Evolutionary conservation across 2,329 filamentous ascomycete genomes (phyloP).

Genomic region (Zymoseptoria ardabiliae): DNA sequence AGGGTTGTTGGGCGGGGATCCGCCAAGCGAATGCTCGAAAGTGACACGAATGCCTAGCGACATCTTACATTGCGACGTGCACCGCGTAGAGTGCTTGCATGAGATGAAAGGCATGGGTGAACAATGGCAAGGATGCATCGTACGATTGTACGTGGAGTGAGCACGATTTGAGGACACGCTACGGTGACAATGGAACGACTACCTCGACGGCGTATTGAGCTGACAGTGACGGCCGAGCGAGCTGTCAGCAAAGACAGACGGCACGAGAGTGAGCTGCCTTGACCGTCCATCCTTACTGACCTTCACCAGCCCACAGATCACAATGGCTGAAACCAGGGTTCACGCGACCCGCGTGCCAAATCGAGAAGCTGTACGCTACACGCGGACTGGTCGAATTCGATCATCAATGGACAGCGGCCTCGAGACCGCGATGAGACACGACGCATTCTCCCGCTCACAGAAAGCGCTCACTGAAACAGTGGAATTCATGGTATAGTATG

Average conservation of each 20-base stretch:
- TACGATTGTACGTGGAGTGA: background rate
- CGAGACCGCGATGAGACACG: background rate
- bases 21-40: background rate
- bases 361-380: too few relatives aligned
- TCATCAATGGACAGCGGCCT: too few relatives aligned
- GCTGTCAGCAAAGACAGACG: too few relatives aligned
- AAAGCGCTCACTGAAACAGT: background rate
- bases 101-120: background rate
- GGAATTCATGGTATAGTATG: conserved; percentile 16
- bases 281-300: too few relatives aligned
- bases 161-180: background rate
- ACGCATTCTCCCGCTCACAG: background rate
- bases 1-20: background rate
- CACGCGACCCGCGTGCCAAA: too few relatives aligned
- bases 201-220: background rate
- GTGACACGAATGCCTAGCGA: background rate
- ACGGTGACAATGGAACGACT: background rate
- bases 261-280: too few relatives aligned
- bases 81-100: background rate
- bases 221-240: too few relatives aligned
- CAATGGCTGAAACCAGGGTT: too few relatives aligned
- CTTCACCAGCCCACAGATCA: too few relatives aligned
- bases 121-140: background rate
- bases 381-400: too few relatives aligned
- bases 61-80: background rate